Evolutionary conservation across 2,329 filamentous ascomycete genomes (phyloP).

Genomic region (Apiospora aurea): DNA sequence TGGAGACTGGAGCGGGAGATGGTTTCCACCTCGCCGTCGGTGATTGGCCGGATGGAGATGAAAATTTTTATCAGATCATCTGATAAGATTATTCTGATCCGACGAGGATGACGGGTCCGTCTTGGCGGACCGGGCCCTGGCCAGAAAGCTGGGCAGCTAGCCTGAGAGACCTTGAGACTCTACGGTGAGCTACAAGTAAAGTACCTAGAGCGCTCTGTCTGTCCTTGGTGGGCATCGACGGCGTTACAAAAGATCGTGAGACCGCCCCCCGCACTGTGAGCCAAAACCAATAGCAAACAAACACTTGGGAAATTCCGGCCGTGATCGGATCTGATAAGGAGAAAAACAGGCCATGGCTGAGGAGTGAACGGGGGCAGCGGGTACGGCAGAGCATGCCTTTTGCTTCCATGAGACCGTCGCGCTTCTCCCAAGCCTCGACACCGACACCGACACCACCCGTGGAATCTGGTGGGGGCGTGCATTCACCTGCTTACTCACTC

Average conservation of each 20-base stretch:
- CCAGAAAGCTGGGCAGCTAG: background rate
- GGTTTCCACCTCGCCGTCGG: conserved; percentile 2
- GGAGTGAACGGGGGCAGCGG: background rate
- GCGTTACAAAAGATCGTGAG: background rate
- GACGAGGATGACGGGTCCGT: conserved; percentile 13
- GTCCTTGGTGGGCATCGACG: background rate
- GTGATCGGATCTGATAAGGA: conserved; percentile 10
- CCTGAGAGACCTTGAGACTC: too few species aligned
- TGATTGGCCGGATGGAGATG: conserved; percentile 28
- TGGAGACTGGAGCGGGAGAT: background rate
- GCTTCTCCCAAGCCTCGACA: background rate
- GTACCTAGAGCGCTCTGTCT: background rate
- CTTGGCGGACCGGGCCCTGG: conserved; percentile 29
- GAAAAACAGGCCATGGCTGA: background rate
- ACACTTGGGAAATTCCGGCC: background rate
- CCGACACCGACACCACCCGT: background rate
- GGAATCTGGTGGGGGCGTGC: background rate
- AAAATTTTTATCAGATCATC: conserved; percentile 60
- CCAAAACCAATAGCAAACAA: background rate
- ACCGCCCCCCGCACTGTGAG: background rate
- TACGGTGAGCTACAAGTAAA: too few species aligned
- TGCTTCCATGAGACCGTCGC: too few species aligned
- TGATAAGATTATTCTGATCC: conserved; percentile 53
- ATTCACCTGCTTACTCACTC: background rate
- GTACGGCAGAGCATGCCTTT: background rate